Evolutionary conservation across 257 asterid species (phyloP).

Genomic region (Datura wrightii): DNA sequence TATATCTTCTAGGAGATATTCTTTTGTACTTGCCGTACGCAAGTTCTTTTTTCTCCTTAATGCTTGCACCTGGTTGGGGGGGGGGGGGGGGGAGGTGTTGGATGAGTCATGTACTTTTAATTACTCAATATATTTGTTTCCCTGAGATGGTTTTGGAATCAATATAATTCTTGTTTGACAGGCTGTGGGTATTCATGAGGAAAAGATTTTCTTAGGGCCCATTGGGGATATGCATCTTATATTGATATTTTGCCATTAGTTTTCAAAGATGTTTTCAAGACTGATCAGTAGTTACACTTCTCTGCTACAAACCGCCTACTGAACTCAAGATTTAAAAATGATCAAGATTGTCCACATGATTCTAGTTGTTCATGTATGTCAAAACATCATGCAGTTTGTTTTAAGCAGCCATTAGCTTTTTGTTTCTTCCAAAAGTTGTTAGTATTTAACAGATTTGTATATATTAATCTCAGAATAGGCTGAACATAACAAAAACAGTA

Average conservation of each 20-base stretch:
- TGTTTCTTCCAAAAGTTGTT: not conserved
- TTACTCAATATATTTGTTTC: not conserved
- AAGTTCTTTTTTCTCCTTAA: not conserved
- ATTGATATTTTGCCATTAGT: not conserved
- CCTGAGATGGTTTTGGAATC: not conserved
- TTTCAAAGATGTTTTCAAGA: not conserved
- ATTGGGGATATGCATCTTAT: not conserved
- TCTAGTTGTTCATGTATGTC: not conserved
- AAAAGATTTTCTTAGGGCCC: not conserved
- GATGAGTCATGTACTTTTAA: not conserved
- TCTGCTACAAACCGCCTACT: not conserved
- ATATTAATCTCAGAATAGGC: conserved; percentile 78
- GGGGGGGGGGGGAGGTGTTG: not conserved
- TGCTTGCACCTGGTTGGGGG: not conserved
- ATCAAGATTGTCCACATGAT: not conserved
- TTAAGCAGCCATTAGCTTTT: not conserved
- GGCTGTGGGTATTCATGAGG: not conserved
- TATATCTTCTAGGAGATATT: not conserved
- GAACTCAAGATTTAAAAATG: conserved; percentile 1
- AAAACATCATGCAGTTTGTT: conserved; percentile 11
- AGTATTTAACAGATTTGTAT: conserved; percentile 34
- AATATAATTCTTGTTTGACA: not conserved
- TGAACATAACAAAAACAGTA: conserved; percentile 86
- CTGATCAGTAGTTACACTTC: not conserved
- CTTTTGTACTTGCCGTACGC: not conserved